Conservation (phyloP, 495 filamentous ascomycete species). For the Penicillium cosmopolitanum region DNA sequence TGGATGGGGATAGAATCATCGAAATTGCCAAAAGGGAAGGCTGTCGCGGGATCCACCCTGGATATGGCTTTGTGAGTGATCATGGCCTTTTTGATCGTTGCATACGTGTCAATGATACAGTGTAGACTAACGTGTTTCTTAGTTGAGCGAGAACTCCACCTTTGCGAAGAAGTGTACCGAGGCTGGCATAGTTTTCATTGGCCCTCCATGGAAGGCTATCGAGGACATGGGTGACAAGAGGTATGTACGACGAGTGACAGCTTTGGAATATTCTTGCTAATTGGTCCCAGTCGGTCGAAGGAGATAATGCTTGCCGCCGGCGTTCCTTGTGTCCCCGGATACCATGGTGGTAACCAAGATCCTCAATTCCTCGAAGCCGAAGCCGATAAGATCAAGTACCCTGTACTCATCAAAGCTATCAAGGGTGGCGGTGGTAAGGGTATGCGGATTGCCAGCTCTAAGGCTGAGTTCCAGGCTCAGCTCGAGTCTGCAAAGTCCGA, state of each 20-base stretch:
- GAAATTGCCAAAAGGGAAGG: slow-evolving; percentile 80
- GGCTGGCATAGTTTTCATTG: slow-evolving; percentile 92
- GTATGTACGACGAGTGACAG: slow-evolving; percentile 32
- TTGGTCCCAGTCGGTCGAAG: slow-evolving; percentile 65
- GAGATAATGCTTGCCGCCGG: slow-evolving; percentile 94
- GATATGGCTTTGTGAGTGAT: slow-evolving; percentile 85
- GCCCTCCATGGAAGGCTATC: slow-evolving; percentile 89
- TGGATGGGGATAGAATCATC: slow-evolving; percentile 92
- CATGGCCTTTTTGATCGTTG: too few relatives aligned
- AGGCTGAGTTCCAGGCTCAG: slow-evolving; percentile 79
- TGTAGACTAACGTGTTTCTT: slow-evolving; percentile 4
- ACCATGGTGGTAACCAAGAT: slow-evolving; percentile 87
- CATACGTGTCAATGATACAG: neutral
- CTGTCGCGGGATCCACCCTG: slow-evolving; percentile 90
- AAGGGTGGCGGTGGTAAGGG: slow-evolving; percentile 97
- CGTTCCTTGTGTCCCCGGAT: slow-evolving; percentile 95
- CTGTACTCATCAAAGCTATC: slow-evolving; percentile 95
- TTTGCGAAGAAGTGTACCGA: slow-evolving; percentile 91
- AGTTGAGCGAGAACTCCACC: slow-evolving; percentile 84
- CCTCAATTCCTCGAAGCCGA: slow-evolving; percentile 68
- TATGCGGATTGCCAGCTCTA: slow-evolving; percentile 87
- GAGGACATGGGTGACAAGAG: slow-evolving; percentile 98
- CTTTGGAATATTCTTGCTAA: neutral
- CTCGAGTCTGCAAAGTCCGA: slow-evolving; percentile 88
- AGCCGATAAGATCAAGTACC: slow-evolving; percentile 83